These are phyloP conservation scores for Vitis rotundifolia DNA, from an alignment of 164 flowering plant genomes.

Conservation along the genomic window DNA sequence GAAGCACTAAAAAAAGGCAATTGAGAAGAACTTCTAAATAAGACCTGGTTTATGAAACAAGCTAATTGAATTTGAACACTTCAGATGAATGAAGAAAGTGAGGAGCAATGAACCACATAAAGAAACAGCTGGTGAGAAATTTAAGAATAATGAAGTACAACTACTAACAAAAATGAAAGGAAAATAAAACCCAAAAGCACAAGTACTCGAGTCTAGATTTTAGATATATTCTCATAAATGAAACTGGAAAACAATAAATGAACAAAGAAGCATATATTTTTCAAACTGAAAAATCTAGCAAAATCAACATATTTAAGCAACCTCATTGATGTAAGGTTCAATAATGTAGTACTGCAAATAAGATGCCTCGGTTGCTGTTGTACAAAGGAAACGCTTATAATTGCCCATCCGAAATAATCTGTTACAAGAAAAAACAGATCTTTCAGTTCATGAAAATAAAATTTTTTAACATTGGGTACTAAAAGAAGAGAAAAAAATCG, in stretches of 20 bases:
- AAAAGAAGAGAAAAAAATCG: not conserved
- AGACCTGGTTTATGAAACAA: too few species aligned
- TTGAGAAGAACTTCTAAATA: too few species aligned
- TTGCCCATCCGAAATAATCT: constrained; percentile 67
- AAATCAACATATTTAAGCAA: constrained; percentile 11
- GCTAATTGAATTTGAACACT: too few species aligned
- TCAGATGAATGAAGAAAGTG: too few species aligned
- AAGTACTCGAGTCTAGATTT: too few species aligned
- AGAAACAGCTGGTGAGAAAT: too few species aligned
- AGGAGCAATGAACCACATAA: too few species aligned
- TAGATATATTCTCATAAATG: not conserved
- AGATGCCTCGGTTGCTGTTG: constrained; percentile 62
- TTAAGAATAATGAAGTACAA: too few species aligned
- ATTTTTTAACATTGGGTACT: not conserved
- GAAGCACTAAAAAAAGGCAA: too few species aligned
- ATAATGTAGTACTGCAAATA: constrained; percentile 71
- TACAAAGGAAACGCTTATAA: constrained; percentile 56
- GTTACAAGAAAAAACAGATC: constrained; percentile 8
- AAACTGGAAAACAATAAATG: not conserved
- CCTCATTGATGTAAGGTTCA: constrained; percentile 75
- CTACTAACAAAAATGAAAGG: too few species aligned
- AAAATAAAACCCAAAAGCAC: too few species aligned
- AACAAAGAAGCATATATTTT: not conserved
- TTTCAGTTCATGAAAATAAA: not conserved
- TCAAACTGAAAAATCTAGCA: not conserved